Percentiles rank a stretch among this genome's conserved stretches.
Evolutionary conservation across 2,329 filamentous ascomycete species (phyloP).

Genomic region (Fusarium odoratissimum): DNA sequence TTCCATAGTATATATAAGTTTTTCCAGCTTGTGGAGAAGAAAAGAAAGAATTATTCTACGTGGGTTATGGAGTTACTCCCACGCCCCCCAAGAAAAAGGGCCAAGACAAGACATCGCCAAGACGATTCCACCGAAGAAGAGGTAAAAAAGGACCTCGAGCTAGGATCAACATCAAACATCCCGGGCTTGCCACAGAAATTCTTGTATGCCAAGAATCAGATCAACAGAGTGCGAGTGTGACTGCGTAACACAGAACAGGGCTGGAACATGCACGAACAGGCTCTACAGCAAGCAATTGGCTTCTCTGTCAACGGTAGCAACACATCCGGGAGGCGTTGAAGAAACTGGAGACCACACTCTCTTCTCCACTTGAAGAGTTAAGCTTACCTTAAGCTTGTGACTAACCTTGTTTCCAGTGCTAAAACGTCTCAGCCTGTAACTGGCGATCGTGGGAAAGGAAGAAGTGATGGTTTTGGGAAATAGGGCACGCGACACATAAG

Average conservation of each 20-base stretch:
- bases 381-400: not conserved
- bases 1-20: constrained; percentile 22
- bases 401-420: constrained; percentile 5
- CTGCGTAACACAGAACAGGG: not conserved
- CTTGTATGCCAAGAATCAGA: constrained; percentile 36
- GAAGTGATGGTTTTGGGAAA: constrained; percentile 5
- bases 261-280: not conserved
- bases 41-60: not conserved
- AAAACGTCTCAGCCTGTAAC: constrained; percentile 20
- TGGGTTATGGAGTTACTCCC: constrained; percentile 1
- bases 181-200: constrained; percentile 25
- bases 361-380: not conserved
- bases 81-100: constrained; percentile 9
- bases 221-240: constrained; percentile 17
- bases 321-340: not conserved
- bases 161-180: not conserved
- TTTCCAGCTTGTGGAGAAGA: constrained; percentile 4
- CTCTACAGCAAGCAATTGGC: not conserved
- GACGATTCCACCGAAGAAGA: constrained; percentile 4
- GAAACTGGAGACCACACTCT: not conserved
- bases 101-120: constrained; percentile 28
- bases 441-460: constrained; percentile 3
- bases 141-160: not conserved
- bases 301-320: not conserved
- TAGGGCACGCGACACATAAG: not conserved